Percentiles rank a stretch among this genome's conserved stretches.
phyloP scores from a whole-genome alignment of 495 filamentous ascomycete genomes.

The Cercophora samala region DNA sequence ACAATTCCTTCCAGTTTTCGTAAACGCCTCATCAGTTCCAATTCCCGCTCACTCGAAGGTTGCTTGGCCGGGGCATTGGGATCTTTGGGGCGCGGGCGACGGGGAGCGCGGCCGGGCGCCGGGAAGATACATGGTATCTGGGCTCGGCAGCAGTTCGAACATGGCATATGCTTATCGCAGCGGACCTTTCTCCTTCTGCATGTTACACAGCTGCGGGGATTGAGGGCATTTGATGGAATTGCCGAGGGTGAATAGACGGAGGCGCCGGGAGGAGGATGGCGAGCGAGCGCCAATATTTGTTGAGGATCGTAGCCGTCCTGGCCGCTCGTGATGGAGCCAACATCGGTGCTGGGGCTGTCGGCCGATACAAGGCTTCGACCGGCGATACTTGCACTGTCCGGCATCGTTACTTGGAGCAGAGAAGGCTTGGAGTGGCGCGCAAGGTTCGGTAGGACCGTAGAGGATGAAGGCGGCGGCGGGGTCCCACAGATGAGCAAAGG shows the following conservation, averaged over 20 bases:
- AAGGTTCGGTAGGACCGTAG: not conserved
- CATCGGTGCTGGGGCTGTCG: slow-evolving; percentile 19
- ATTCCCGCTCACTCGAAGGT: slow-evolving; percentile 56
- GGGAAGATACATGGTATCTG: slow-evolving; percentile 82
- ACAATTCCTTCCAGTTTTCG: slow-evolving; percentile 80
- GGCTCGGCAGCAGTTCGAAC: slow-evolving; percentile 76
- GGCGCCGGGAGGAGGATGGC: slow-evolving; percentile 64
- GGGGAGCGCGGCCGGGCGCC: slow-evolving; percentile 73
- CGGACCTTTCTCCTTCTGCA: slow-evolving; percentile 75
- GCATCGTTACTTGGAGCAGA: slow-evolving; percentile 7
- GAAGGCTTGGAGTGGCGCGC: not conserved
- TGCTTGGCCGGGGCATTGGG: slow-evolving; percentile 51
- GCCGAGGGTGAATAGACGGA: slow-evolving; percentile 46
- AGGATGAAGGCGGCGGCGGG: not conserved
- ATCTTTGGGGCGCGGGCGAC: slow-evolving; percentile 60
- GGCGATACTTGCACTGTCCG: slow-evolving; percentile 18
- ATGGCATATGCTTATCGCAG: slow-evolving; percentile 82
- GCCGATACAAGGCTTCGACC: slow-evolving; percentile 13
- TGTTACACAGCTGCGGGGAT: slow-evolving; percentile 76
- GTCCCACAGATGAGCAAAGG: not conserved
- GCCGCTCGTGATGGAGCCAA: slow-evolving; percentile 15
- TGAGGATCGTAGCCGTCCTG: slow-evolving; percentile 54
- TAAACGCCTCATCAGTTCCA: slow-evolving; percentile 73
- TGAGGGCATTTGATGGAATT: slow-evolving; percentile 42
- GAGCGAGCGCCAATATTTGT: slow-evolving; percentile 58